These are phyloP conservation scores for Saccharum hybrid DNA, from an alignment of 202 grass and related monocot genomes.

Conservation along the genomic window DNA sequence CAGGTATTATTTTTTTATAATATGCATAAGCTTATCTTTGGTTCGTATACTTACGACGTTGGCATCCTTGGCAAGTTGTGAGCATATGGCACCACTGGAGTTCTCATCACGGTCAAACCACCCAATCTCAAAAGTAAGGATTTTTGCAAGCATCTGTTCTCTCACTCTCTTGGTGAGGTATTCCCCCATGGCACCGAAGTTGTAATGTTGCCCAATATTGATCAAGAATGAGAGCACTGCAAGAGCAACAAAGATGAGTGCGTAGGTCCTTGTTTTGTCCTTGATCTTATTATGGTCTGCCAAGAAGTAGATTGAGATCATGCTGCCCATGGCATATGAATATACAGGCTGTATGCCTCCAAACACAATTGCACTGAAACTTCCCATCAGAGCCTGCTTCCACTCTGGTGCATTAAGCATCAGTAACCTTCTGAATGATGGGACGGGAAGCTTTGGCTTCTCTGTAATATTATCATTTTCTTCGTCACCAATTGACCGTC, in stretches of 20 bases:
- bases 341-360: conserved; percentile 81
- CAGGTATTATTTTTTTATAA: conserved; percentile 3
- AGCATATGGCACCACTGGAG: conserved; percentile 82
- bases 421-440: conserved; percentile 74
- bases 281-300: conserved; percentile 76
- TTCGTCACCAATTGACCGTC: conserved; percentile 50
- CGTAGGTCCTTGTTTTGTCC: conserved; percentile 66
- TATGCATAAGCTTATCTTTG: neutral
- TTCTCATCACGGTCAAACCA: conserved; percentile 92
- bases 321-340: conserved; percentile 80
- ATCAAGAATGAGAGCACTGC: conserved; percentile 70
- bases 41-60: conserved; percentile 59
- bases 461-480: conserved; percentile 17
- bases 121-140: conserved; percentile 88
- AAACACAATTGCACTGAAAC: conserved; percentile 69
- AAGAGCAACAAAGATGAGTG: conserved; percentile 71
- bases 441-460: conserved; percentile 48
- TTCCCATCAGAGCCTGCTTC: conserved; percentile 73
- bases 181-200: conserved; percentile 90
- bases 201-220: conserved; percentile 90
- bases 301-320: conserved; percentile 86
- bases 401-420: conserved; percentile 89
- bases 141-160: conserved; percentile 81
- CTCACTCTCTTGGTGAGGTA: conserved; percentile 91
- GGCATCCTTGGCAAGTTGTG: conserved; percentile 86